Conservation (phyloP, 2,329 filamentous ascomycete genomes). For the Arthrobotrys musiformis region DNA sequence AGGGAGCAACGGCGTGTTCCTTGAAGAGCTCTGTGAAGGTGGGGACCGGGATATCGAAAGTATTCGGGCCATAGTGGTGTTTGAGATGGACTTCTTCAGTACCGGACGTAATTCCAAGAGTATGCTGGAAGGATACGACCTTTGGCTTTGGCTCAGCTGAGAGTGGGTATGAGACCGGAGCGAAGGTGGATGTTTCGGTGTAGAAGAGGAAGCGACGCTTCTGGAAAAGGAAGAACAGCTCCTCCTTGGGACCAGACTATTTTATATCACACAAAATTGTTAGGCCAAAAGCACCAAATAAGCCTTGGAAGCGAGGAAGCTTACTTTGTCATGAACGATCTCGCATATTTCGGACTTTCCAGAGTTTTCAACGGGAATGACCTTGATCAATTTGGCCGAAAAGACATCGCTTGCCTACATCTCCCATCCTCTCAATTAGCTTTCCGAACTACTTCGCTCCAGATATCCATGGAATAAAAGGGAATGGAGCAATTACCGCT, state of each 20-base stretch:
- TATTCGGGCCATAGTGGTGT: slow-evolving; percentile 94
- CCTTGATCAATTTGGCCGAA: slow-evolving; percentile 86
- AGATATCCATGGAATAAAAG: too few species aligned
- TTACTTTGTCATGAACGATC: slow-evolving; percentile 77
- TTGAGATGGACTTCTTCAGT: slow-evolving; percentile 82
- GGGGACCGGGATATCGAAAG: slow-evolving; percentile 96
- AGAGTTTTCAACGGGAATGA: slow-evolving; percentile 88
- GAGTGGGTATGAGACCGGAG: slow-evolving; percentile 81
- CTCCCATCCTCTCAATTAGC: not conserved
- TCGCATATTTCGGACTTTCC: slow-evolving; percentile 88
- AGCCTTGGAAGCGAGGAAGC: slow-evolving; percentile 59
- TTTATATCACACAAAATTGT: not conserved
- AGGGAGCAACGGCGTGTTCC: slow-evolving; percentile 97
- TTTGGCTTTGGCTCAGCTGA: slow-evolving; percentile 88
- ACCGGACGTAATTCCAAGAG: slow-evolving; percentile 77
- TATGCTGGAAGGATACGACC: slow-evolving; percentile 81
- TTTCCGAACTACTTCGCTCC: not conserved
- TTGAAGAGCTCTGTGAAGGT: slow-evolving; percentile 96
- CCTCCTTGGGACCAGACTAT: slow-evolving; percentile 77
- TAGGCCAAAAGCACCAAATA: not conserved
- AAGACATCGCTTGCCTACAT: slow-evolving; percentile 66
- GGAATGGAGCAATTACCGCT: slow-evolving; percentile 65
- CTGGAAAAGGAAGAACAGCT: slow-evolving; percentile 92
- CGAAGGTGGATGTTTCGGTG: slow-evolving; percentile 76
- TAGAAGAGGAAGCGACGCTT: slow-evolving; percentile 95